Evolutionary conservation across 495 filamentous ascomycete species (phyloP), one percentile per base, ranked within the genome.

Genomic region (Penicillium crystallinum): DNA sequence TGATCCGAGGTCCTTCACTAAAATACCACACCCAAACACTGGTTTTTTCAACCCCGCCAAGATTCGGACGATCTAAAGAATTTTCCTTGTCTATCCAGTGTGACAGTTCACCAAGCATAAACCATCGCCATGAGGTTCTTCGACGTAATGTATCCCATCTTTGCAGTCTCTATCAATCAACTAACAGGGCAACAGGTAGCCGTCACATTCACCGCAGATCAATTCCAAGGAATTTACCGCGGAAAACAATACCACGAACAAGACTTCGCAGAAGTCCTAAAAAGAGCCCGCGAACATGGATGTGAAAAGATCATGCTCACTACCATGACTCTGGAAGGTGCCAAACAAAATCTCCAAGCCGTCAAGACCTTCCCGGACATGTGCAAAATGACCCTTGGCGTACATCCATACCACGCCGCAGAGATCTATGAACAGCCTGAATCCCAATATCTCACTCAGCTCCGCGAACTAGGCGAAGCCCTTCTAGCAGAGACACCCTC

Each of bases 211-310:
- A 69, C 66, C 1, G 63, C 66, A n/a, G 59, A 65, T 27, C 60
- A 66, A 54, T 69, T 66, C 52, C 63, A 61, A 23, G 63, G 63
- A 14, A 59, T 69, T 38, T 69, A 69, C 38, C 63, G 66, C 0
- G 63, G 61, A 23, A 69, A 68, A 35, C 30, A 55, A 44, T 66
- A 69, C 52, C 66, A 69, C 19, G 59, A 57, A 18, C 40, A 61
- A 0, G 66, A 69, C 19, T 66, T 61, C 25, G 49, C 23, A 0
- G 49, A 59, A 7, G 63, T 66, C 6, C 46, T 69, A 4, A 43
- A 62, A 39, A 55, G 63, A 22, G 63, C 63, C 22, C 47, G 53
- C 18, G 49, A 57, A 11, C 46, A 64, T 38, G 55, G 49, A 31
- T 62, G 59, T 41, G 54, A 63, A 18, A 62, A 62, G 25, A 46